Conservation (phyloP, 306 rosid species). For the Quercus variabilis region DNA sequence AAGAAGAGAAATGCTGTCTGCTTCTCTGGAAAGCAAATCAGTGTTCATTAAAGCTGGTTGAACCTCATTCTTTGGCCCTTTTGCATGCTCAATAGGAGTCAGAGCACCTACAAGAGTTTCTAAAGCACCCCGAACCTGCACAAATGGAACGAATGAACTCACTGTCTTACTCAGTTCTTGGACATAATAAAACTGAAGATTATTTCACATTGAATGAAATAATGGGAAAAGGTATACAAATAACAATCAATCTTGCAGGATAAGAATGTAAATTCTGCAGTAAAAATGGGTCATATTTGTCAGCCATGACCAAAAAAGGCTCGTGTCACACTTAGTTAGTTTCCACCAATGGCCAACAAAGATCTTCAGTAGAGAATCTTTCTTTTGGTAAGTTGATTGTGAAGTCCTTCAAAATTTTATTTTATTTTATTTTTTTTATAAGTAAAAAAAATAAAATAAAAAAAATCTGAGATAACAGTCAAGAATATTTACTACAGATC, state of each 20-base stretch:
- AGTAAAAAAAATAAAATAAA: no score
- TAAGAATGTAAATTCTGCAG: slow-evolving; percentile 8
- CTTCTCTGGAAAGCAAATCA: slow-evolving; percentile 88
- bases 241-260: background rate
- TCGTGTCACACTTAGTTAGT: background rate
- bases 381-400: background rate
- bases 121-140: slow-evolving; percentile 87
- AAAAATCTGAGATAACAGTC: background rate
- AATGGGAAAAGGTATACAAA: background rate
- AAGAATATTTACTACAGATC: background rate
- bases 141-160: slow-evolving; percentile 15
- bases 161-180: background rate
- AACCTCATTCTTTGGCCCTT: slow-evolving; percentile 67
- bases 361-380: background rate
- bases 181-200: slow-evolving; percentile 9
- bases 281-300: background rate
- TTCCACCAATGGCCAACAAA: background rate
- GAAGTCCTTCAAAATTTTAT: background rate
- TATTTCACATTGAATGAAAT: background rate
- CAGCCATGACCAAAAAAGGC: background rate
- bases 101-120: slow-evolving; percentile 88
- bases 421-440: no score
- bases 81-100: slow-evolving; percentile 74
- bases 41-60: slow-evolving; percentile 82
- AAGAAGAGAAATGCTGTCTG: slow-evolving; percentile 82